These are phyloP conservation scores for Beauveria rudraprayagi DNA, from an alignment of 2,329 filamentous ascomycete genomes.

Conservation along the genomic window DNA sequence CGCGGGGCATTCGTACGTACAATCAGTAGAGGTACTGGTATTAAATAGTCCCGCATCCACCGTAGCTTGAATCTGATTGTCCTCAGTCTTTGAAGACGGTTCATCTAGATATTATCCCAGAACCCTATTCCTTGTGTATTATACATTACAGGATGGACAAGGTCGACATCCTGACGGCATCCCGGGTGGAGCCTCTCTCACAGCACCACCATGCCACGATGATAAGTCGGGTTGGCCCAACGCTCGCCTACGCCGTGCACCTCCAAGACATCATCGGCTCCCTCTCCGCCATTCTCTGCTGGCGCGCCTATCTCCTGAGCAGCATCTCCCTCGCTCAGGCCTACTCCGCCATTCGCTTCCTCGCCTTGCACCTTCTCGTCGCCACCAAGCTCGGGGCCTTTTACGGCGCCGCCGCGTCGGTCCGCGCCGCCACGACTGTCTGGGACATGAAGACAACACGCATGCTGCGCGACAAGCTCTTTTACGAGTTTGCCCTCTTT, in stretches of 20 bases:
- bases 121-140: background rate
- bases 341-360: slow-evolving; percentile 19
- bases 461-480: slow-evolving; percentile 37
- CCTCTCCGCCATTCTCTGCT: slow-evolving; percentile 23
- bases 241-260: slow-evolving; percentile 25
- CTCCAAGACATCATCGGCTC: slow-evolving; percentile 28
- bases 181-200: slow-evolving; percentile 22
- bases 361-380: slow-evolving; percentile 20
- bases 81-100: background rate
- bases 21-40: background rate
- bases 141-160: slow-evolving; percentile 23
- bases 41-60: background rate
- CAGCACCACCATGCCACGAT: slow-evolving; percentile 13
- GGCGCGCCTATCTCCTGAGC: slow-evolving; percentile 24
- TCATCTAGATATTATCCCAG: background rate
- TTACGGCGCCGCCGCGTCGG: slow-evolving; percentile 23
- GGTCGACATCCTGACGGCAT: slow-evolving; percentile 30
- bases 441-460: slow-evolving; percentile 32
- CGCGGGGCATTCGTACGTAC: background rate
- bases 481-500: slow-evolving; percentile 43
- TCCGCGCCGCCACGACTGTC: slow-evolving; percentile 18
- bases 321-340: slow-evolving; percentile 19
- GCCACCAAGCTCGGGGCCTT: slow-evolving; percentile 23
- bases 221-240: slow-evolving; percentile 25
- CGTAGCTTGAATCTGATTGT: background rate